These are phyloP conservation scores for Astraeus odoratus DNA, from an alignment of 768 basidiomycete species.

Conservation along the genomic window DNA sequence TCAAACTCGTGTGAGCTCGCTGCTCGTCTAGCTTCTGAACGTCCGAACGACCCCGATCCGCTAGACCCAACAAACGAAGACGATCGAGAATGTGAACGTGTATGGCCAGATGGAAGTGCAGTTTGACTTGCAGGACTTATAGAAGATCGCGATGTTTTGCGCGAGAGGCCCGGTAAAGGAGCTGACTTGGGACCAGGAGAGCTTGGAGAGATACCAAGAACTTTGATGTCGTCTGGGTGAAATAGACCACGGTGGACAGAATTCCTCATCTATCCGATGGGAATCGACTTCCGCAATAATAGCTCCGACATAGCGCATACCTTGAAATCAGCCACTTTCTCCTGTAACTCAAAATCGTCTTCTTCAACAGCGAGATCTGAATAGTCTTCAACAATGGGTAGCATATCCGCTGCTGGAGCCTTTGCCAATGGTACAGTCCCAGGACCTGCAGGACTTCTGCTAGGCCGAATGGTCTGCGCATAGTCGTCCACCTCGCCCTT, in stretches of 20 bases:
- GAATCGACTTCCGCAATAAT: not conserved
- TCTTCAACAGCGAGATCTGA: conserved; percentile 83
- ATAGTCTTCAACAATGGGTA: conserved; percentile 81
- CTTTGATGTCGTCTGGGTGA: conserved; percentile 87
- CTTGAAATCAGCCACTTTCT: conserved; percentile 82
- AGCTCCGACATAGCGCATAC: conserved; percentile 29
- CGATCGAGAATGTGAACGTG: conserved; percentile 49
- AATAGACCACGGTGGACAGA: conserved; percentile 69
- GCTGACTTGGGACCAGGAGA: conserved; percentile 61
- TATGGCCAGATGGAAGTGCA: conserved; percentile 21
- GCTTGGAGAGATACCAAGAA: conserved; percentile 46
- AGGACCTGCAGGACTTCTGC: conserved; percentile 55
- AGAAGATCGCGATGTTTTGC: conserved; percentile 47
- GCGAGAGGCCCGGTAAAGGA: conserved; percentile 50
- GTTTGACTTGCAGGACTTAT: conserved; percentile 37
- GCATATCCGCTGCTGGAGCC: conserved; percentile 55
- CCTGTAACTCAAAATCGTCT: conserved; percentile 60
- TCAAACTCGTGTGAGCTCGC: conserved; percentile 60
- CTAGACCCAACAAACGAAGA: conserved; percentile 45
- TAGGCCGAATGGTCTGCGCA: conserved; percentile 73
- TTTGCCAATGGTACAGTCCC: conserved; percentile 47
- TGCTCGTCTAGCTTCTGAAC: conserved; percentile 51
- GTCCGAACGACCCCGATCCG: conserved; percentile 52
- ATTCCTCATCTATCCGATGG: conserved; percentile 51
- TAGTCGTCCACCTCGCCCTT: conserved; percentile 59